A percentile compares a stretch with the other conserved stretches of the same genome.
Evolutionary conservation across 176 grass and related monocot genomes (phyloP).

Genomic region (Lolium multiflorum): DNA sequence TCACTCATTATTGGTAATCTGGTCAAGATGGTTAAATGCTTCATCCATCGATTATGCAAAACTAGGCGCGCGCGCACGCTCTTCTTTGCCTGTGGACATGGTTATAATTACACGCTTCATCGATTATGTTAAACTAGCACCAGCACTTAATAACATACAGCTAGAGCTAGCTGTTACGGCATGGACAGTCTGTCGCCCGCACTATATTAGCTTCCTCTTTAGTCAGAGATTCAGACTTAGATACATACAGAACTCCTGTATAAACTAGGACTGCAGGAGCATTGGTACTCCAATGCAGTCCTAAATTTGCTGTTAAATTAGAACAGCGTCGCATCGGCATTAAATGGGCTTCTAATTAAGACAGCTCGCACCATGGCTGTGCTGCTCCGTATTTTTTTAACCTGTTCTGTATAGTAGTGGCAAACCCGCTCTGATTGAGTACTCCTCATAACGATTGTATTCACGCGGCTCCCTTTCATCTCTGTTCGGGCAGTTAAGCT

Average conservation of each 20-base stretch:
- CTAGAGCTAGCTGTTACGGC: background rate
- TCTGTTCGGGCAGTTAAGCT: background rate
- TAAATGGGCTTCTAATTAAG: conserved; percentile 6
- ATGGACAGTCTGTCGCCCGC: conserved; percentile 43
- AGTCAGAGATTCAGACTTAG: no score
- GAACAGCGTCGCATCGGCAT: conserved; percentile 8
- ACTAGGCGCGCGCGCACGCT: background rate
- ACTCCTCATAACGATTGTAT: no score
- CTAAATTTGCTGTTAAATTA: conserved; percentile 1
- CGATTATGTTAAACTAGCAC: background rate
- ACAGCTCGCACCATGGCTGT: background rate
- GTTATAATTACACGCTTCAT: conserved; percentile 29
- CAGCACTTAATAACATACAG: background rate
- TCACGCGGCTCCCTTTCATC: no score
- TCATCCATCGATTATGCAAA: background rate
- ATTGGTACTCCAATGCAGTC: background rate
- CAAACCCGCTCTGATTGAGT: background rate
- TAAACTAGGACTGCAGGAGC: background rate
- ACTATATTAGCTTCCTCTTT: no score
- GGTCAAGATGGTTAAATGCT: conserved; percentile 21
- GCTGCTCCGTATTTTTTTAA: background rate
- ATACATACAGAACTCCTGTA: no score
- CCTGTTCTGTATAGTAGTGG: background rate
- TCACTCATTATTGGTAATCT: background rate
- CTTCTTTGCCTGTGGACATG: background rate